phyloP scores from a whole-genome alignment of 108 stramenopile genomes.

The Cyclotella cryptica region DNA sequence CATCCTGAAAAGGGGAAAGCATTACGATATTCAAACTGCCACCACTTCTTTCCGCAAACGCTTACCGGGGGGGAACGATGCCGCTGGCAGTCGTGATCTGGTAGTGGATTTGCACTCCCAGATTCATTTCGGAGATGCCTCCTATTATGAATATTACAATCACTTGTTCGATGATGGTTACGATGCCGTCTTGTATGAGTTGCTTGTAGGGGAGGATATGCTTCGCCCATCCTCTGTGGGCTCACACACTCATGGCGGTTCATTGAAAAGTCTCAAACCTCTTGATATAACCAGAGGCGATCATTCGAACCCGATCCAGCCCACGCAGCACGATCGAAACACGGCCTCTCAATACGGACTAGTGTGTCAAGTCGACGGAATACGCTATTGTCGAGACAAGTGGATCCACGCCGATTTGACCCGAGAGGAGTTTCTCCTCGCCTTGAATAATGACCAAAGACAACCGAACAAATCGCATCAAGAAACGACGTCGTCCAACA shows the following conservation, averaged over 20 bases:
- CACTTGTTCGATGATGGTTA: conserved; percentile 48
- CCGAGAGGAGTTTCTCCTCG: conserved; percentile 66
- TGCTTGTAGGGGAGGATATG: conserved; percentile 68
- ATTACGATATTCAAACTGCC: conserved; percentile 70
- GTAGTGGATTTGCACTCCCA: conserved; percentile 77
- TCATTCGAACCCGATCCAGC: conserved; percentile 54
- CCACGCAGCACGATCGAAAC: conserved; percentile 63
- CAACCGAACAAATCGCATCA: background rate
- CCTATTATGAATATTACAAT: conserved; percentile 72
- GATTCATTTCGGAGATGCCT: conserved; percentile 69
- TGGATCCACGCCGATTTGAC: conserved; percentile 84
- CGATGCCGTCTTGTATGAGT: conserved; percentile 71
- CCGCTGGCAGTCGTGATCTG: background rate
- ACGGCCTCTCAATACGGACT: conserved; percentile 69
- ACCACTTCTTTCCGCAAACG: conserved; percentile 65
- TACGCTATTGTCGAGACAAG: conserved; percentile 60
- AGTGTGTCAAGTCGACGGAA: conserved; percentile 73
- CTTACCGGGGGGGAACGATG: background rate
- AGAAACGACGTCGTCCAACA: background rate
- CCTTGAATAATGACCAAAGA: background rate
- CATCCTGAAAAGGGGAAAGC: conserved; percentile 43
- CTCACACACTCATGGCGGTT: too few species aligned
- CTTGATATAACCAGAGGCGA: background rate
- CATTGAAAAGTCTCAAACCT: background rate
- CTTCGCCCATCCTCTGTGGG: conserved; percentile 8